Percentiles rank a stretch among this genome's conserved stretches.
Evolutionary conservation across 257 asterid species (phyloP).

Genomic region (Solanum sejunctum): DNA sequence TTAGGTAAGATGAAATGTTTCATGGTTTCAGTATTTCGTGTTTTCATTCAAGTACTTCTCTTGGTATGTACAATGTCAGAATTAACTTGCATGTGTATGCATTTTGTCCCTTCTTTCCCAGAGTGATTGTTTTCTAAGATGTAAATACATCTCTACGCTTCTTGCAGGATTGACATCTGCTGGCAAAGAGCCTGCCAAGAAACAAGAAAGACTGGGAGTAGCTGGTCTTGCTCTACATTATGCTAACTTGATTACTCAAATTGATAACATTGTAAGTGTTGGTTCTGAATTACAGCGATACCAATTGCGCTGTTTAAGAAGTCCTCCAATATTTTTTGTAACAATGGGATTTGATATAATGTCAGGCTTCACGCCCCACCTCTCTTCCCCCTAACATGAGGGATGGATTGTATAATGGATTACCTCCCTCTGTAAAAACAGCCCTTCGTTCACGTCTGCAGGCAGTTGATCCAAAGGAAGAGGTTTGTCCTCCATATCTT

Average conservation of each 20-base stretch:
- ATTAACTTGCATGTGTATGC: not conserved
- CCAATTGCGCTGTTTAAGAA: not conserved
- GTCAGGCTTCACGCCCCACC: constrained; percentile 78
- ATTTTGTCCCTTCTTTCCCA: not conserved
- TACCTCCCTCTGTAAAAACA: constrained; percentile 60
- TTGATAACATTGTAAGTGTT: constrained; percentile 61
- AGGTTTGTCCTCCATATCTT: constrained; percentile 26
- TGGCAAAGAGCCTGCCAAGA: constrained; percentile 30
- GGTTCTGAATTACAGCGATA: not conserved
- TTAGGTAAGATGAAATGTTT: too few species aligned
- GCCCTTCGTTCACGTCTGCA: constrained; percentile 45
- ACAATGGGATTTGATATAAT: constrained; percentile 4
- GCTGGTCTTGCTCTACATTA: constrained; percentile 81
- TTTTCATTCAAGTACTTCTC: not conserved
- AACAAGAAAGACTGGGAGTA: constrained; percentile 65
- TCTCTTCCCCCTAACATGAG: constrained; percentile 95
- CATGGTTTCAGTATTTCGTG: not conserved
- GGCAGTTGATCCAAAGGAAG: constrained; percentile 36
- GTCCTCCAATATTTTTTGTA: not conserved
- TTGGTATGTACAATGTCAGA: not conserved
- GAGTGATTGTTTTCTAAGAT: not conserved
- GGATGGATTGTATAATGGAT: constrained; percentile 74
- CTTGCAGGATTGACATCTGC: constrained; percentile 40
- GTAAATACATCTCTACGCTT: not conserved
- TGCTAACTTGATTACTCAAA: constrained; percentile 73